These are phyloP conservation scores for Cyclanthera cordifolia DNA, from an alignment of 306 rosid genomes.

Conservation along the genomic window DNA sequence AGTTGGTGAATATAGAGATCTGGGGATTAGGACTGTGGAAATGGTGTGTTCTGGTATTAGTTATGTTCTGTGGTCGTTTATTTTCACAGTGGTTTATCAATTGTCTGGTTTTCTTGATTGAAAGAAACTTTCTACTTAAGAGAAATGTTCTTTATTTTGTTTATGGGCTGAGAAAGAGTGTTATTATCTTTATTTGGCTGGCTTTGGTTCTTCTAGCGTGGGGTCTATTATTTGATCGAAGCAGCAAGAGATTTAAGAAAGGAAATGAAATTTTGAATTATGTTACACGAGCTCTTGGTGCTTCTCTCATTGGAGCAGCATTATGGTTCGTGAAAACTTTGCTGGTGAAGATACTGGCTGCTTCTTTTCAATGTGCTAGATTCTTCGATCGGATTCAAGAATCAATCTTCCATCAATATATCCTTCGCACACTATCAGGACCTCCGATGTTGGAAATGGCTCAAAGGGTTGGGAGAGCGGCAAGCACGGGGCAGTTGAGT, in stretches of 20 bases:
- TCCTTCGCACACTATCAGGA: slow-evolving; percentile 58
- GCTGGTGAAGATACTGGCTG: slow-evolving; percentile 51
- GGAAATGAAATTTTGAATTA: slow-evolving; percentile 31
- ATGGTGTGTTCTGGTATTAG: slow-evolving; percentile 54
- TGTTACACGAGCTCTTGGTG: slow-evolving; percentile 49
- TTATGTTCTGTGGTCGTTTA: slow-evolving; percentile 54
- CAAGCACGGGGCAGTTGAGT: slow-evolving; percentile 37
- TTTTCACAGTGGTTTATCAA: slow-evolving; percentile 57
- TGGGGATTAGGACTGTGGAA: slow-evolving; percentile 64
- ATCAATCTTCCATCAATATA: slow-evolving; percentile 69
- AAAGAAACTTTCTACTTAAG: slow-evolving; percentile 53
- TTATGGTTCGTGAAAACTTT: slow-evolving; percentile 55
- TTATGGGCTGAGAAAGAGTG: slow-evolving; percentile 60
- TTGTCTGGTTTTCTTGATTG: slow-evolving; percentile 50
- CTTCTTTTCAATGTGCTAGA: slow-evolving; percentile 54
- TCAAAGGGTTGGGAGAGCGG: slow-evolving; percentile 25
- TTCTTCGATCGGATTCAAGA: slow-evolving; percentile 86
- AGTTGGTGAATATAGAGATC: slow-evolving; percentile 18
- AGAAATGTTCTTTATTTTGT: slow-evolving; percentile 79
- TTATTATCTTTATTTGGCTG: slow-evolving; percentile 58
- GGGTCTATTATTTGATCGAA: slow-evolving; percentile 41
- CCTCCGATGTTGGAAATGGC: slow-evolving; percentile 63
- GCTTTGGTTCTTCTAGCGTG: slow-evolving; percentile 60
- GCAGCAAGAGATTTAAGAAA: slow-evolving; percentile 27
- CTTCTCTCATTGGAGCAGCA: slow-evolving; percentile 49